These are phyloP conservation scores for Penicillium digitatum DNA, from an alignment of 2,329 filamentous ascomycete species.

Conservation along the genomic window DNA sequence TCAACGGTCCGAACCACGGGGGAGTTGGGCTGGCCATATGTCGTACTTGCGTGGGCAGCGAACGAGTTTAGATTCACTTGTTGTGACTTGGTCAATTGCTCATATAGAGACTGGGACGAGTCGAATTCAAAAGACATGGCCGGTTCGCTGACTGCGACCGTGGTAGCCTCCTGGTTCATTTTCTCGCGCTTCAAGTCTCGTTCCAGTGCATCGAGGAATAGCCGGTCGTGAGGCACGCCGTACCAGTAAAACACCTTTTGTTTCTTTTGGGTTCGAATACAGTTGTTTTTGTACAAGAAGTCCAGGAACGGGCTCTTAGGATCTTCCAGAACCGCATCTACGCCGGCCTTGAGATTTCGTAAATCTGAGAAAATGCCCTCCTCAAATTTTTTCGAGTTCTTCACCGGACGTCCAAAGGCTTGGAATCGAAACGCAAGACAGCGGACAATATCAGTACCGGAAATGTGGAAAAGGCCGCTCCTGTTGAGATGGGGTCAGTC, in stretches of 20 bases:
- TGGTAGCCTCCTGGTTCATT: slow-evolving; percentile 98
- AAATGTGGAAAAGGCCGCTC: slow-evolving; percentile 99
- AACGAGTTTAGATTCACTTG: slow-evolving; percentile 98
- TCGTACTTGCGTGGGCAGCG: slow-evolving; percentile 68
- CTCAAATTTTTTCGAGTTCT: slow-evolving; percentile 99
- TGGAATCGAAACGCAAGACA: slow-evolving; percentile 98
- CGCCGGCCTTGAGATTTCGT: slow-evolving; percentile 96
- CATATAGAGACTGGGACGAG: slow-evolving; percentile 96
- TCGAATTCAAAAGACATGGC: slow-evolving; percentile 98
- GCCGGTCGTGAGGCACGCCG: slow-evolving; percentile 93
- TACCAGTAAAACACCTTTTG: slow-evolving; percentile 99
- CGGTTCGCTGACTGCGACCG: slow-evolving; percentile 92
- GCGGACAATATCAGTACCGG: slow-evolving; percentile 96
- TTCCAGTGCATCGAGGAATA: slow-evolving; percentile 96
- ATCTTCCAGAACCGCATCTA: slow-evolving; percentile 95
- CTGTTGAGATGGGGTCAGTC: slow-evolving; percentile 40
- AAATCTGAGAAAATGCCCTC: slow-evolving; percentile 99
- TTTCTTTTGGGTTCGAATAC: slow-evolving; percentile 99
- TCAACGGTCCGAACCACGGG: slow-evolving; percentile 88
- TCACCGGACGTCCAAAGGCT: slow-evolving; percentile 94
- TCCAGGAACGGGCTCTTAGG: slow-evolving; percentile 98
- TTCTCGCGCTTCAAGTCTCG: slow-evolving; percentile 98
- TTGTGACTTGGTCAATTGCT: slow-evolving; percentile 98
- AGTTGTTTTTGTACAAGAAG: slow-evolving; percentile 99
- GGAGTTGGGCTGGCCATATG: slow-evolving; percentile 69